Percentiles rank a stretch among this genome's conserved stretches.
phyloP scores from a whole-genome alignment of 2,329 filamentous ascomycete species.

The Zasmidium citrigriseum region DNA sequence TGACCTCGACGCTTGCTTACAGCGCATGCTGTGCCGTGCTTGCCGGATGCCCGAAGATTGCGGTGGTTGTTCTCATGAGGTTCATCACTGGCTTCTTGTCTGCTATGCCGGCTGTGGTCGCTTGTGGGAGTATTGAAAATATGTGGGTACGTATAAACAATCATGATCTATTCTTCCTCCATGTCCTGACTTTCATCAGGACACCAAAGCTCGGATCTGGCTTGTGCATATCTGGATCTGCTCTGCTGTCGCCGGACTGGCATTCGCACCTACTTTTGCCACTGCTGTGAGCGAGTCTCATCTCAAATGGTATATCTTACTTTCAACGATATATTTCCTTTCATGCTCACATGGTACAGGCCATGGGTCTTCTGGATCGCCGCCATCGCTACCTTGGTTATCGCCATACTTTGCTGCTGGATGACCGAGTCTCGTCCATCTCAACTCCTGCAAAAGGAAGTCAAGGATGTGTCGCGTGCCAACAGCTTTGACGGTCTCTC shows the following conservation, averaged over 20 bases:
- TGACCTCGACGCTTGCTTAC: conserved; percentile 35
- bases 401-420: neutral
- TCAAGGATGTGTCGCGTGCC: conserved; percentile 32
- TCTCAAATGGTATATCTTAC: conserved; percentile 20
- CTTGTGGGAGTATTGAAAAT: neutral
- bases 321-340: no score
- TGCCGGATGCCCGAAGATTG: conserved; percentile 37
- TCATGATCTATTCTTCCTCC: no score
- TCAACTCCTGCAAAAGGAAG: conserved; percentile 41
- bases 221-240: conserved; percentile 49
- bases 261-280: conserved; percentile 47
- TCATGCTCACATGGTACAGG: conserved; percentile 9
- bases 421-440: conserved; percentile 33
- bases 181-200: conserved; percentile 1
- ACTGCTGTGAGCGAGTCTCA: conserved; percentile 22
- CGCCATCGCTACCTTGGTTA: neutral
- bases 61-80: conserved; percentile 42
- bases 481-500: conserved; percentile 30
- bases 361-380: conserved; percentile 2
- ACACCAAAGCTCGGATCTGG: conserved; percentile 45
- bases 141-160: neutral
- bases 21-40: conserved; percentile 40
- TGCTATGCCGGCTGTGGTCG: conserved; percentile 45
- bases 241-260: conserved; percentile 45
- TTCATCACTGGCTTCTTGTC: conserved; percentile 49